These are phyloP conservation scores for Papiliotrema fonsecae DNA, from an alignment of 1,284 basidiomycete species.

Conservation along the genomic window DNA sequence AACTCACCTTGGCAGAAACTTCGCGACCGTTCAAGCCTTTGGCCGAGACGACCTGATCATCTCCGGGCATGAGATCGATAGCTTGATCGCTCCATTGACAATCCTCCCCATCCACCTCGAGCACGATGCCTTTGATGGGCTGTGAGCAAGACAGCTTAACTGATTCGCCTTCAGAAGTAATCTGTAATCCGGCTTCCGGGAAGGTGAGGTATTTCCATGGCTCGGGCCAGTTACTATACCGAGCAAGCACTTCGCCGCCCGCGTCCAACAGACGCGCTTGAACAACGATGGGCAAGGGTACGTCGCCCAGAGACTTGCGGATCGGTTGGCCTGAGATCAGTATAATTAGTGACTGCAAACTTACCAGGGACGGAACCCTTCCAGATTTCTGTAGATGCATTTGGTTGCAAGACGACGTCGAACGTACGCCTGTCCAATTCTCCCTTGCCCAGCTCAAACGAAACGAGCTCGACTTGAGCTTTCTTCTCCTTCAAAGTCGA, in stretches of 20 bases:
- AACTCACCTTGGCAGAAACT: conserved; percentile 54
- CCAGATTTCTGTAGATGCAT: conserved; percentile 77
- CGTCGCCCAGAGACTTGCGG: conserved; percentile 62
- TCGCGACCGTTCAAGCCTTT: conserved; percentile 62
- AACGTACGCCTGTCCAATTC: conserved; percentile 53
- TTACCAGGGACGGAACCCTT: conserved; percentile 59
- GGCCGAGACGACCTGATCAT: conserved; percentile 62
- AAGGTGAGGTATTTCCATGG: conserved; percentile 86
- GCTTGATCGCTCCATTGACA: conserved; percentile 79
- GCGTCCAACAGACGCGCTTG: conserved; percentile 65
- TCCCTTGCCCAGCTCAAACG: conserved; percentile 57
- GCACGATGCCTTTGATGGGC: conserved; percentile 78
- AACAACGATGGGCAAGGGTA: conserved; percentile 65
- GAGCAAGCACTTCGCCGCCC: conserved; percentile 56
- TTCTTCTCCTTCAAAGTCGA: conserved; percentile 59
- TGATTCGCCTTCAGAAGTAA: conserved; percentile 57
- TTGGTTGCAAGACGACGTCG: conserved; percentile 59
- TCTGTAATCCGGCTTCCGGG: conserved; percentile 59
- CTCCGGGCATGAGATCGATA: conserved; percentile 77
- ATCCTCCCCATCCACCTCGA: conserved; percentile 63
- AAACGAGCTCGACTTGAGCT: conserved; percentile 61
- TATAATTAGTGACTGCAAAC: not conserved
- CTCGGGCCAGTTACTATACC: conserved; percentile 70
- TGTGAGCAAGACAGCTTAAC: conserved; percentile 59
- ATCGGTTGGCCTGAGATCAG: conserved; percentile 51